A percentile compares a stretch with the other conserved stretches of the same genome.
phyloP scores from a whole-genome alignment of 2,329 filamentous ascomycete genomes.

The Microascus cirrosus region DNA sequence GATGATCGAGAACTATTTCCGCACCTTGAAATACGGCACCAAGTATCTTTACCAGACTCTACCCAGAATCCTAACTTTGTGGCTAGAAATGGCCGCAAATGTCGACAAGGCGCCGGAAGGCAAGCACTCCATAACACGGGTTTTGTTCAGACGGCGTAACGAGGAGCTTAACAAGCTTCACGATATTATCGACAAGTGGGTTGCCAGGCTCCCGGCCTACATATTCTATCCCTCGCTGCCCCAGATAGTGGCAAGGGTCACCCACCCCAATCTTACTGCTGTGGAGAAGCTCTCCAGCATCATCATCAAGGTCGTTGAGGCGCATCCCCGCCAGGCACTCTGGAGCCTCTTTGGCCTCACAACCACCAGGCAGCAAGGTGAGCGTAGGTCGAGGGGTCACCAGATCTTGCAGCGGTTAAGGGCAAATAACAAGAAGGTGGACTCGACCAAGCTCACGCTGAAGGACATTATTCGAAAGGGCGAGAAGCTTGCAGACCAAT shows the following conservation, averaged over 20 bases:
- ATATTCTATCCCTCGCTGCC: constrained; percentile 76
- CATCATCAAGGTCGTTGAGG: constrained; percentile 72
- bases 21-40: constrained; percentile 76
- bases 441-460: constrained; percentile 4
- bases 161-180: constrained; percentile 61
- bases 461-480: constrained; percentile 64
- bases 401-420: constrained; percentile 40
- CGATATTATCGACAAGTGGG: constrained; percentile 67
- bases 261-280: constrained; percentile 68
- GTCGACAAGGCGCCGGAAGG: constrained; percentile 50
- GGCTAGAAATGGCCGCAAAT: constrained; percentile 81
- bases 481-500: constrained; percentile 71
- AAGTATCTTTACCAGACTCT: constrained; percentile 96
- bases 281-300: constrained; percentile 69
- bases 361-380: constrained; percentile 60
- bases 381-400: constrained; percentile 46
- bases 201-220: constrained; percentile 59
- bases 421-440: background rate
- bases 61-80: constrained; percentile 82
- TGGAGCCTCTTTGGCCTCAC: constrained; percentile 87
- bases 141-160: constrained; percentile 44
- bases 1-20: constrained; percentile 86
- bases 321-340: constrained; percentile 82
- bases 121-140: constrained; percentile 39
- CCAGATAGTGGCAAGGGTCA: constrained; percentile 92